A percentile compares a stretch with the other conserved stretches of the same genome.
phyloP scores from a whole-genome alignment of 2,329 filamentous ascomycete genomes.

The Diaporthe humulicola region DNA sequence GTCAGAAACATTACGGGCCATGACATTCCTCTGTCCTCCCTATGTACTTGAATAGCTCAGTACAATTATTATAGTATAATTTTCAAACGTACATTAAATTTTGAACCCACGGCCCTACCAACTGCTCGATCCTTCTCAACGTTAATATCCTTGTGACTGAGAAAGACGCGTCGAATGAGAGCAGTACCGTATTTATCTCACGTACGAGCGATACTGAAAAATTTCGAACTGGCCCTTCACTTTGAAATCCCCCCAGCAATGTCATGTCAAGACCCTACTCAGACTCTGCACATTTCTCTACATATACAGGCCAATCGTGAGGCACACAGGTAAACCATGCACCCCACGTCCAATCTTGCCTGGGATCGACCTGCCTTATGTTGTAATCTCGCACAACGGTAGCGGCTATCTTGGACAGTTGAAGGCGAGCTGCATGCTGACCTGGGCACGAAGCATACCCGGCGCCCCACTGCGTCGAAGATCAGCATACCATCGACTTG shows the following conservation, averaged over 20 bases:
- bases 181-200: not conserved
- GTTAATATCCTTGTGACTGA: not conserved
- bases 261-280: not conserved
- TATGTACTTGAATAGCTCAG: not conserved
- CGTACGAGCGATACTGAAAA: not conserved
- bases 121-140: too few relatives aligned
- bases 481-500: too few relatives aligned
- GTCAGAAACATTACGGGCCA: slow-evolving; percentile 1
- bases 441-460: slow-evolving; percentile 42
- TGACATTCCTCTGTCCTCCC: slow-evolving; percentile 2
- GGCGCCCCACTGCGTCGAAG: slow-evolving; percentile 33
- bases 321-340: slow-evolving; percentile 39
- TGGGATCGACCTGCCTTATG: slow-evolving; percentile 38
- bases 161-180: not conserved
- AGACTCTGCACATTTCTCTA: slow-evolving; percentile 27
- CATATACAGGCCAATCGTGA: slow-evolving; percentile 41
- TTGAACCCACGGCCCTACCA: not conserved
- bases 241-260: not conserved
- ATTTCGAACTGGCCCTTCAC: not conserved
- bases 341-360: slow-evolving; percentile 40
- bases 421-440: slow-evolving; percentile 40
- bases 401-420: slow-evolving; percentile 41
- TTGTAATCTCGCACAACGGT: slow-evolving; percentile 42
- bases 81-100: not conserved
- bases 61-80: not conserved